Evolutionary conservation across 2,329 filamentous ascomycete genomes (phyloP), one percentile per base, ranked within the genome.

Genomic region (Pseudopyrenochaeta lycopersici): DNA sequence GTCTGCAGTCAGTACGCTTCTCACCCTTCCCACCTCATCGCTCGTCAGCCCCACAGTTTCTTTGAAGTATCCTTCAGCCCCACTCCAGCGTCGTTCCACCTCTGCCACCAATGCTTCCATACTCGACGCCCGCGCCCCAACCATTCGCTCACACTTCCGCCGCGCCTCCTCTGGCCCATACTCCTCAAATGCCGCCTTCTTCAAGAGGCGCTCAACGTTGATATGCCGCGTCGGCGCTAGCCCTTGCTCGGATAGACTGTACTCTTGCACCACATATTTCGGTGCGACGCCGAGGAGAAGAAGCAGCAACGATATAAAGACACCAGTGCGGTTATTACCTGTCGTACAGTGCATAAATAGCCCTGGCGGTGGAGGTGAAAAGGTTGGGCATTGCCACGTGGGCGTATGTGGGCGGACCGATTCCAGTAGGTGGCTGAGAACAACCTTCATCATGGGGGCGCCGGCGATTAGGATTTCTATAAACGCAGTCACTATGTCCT

Each of bases 271-370:
- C 4, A 72, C 54, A 15, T 15, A 12, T 83, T 88, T 77, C 60
- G 86, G 80, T 1, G 80, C 74, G 0, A 90, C 85, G 3, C 85
- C 85, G 14, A 85, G 85, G 10, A 91, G 76, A 14, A 83, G 75
- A 23, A 90, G 77, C 14, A 92, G 70, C 38, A 92, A 66, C 2
- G 89, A 88, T 20, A 85, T 82, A 31, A 90, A 73, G 4, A 91
- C 81, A 2, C 89, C 90, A 0, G 90, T 91, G 46, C 89, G 81
- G 70, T 92, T 90, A 71, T 92, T 92, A 9, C 90, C 90, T 0
- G 88, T 88, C 0, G 88, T 90, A 71, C 90, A 92, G 68, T 92
- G 88, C n/a, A 91, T 78, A 27, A 90, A 78, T 20, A 89, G 70
- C 4, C 87, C 84, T 3, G 77, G 68, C 30, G 4, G 23, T 27